Evolutionary conservation across 148 eudicot species (phyloP), one percentile per base, ranked within the genome.

Genomic region (Heliamphora exappendiculata): DNA sequence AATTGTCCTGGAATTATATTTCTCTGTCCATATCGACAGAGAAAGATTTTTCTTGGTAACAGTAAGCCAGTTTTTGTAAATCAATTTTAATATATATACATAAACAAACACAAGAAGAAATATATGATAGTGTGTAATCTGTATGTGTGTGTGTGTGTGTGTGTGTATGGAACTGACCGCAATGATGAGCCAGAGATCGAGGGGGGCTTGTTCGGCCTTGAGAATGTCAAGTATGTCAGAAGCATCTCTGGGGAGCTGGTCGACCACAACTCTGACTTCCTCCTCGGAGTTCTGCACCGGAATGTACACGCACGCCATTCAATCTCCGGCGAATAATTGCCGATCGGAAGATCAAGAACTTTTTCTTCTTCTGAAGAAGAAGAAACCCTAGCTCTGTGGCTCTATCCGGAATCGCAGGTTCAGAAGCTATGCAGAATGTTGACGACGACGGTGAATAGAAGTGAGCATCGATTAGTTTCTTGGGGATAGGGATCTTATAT

Each of bases 121-220:
- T 13, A 59, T 17, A 26, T 26, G 29, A 2, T 5, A 70, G 26
- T 47, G 36, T 4, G 20, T 29, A 49, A 19, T 45, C 20, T 33
- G 33, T 20, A 31, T 47, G 7, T 31, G 11, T 59, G 24, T 47
- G 7, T 31, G 11, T 59, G 24, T 47, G 45, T 34, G 22, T 47
- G 33, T 22, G 33, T 8, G 24, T 0, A 62, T 42, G 28, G 17
- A 67, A 73, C 82, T 28, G 76, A 96, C 99, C 60, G 98, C 94
- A 67, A 96, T 96, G 37, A 93, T 85, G 72, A 96, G 94, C 98
- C 94, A 91, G 24, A 96, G 89, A 78, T 90, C 91, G 53, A 96
- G 94, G 24, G 98, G 99, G 69, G 99, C 99, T 85, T 96, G 98
- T 74, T 95, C 99, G 67, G 98, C 99, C 83, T 93, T 93, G 63